Base-by-base conservation (phyloP, 1,139 yeast species). In the Geotrichum candidum region DNA sequence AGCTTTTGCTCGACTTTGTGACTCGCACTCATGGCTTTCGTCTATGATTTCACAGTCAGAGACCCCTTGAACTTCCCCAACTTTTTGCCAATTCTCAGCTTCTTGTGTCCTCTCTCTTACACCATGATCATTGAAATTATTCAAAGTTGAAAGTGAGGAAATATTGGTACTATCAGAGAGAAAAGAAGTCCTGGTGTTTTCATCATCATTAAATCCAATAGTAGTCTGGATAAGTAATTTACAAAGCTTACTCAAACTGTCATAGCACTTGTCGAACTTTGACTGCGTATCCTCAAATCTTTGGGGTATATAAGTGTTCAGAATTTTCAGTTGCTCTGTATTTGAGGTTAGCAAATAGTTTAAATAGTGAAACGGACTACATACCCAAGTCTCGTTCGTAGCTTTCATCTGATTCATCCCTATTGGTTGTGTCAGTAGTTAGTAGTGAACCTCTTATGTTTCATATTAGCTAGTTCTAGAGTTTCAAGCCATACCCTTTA, bases 221-320 rank as follows among this genome's bases (percentile, higher is more conserved):
- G 22, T 15, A 15, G 3, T 15, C n/a, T 41, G 23, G 3, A 41
- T n/a, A 2, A 41, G 22, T 7, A n/a, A 41, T 9, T n/a, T 7
- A 15, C 48, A 41, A 2, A 41, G 18, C 10, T n/a, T 18, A 48
- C 58, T 54, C 18, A 60, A 46, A 1, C n/a, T 38, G 22, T 31
- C 10, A 41, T 60, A 60, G 31, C 29, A 18, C 25, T 27, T n/a
- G 35, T 60, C 60, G 23, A 60, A 57, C 15, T 57, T 53, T 9
- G 31, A 52, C 38, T 57, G 62, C 15, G 46, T 33, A n/a, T 7
- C 7, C 31, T 57, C 52, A 13, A 56, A 33, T 13, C 27, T 53
- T 51, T 53, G 57, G n/a, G 60, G 62, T 13, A 60, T 53, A 22
- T 57, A 53, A 10, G 56, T 52, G 22, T 56, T 57, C 50, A 60